Evolutionary conservation across 306 rosid species (phyloP), one percentile per base, ranked within the genome.

Genomic region (Citrullus colocynthis): DNA sequence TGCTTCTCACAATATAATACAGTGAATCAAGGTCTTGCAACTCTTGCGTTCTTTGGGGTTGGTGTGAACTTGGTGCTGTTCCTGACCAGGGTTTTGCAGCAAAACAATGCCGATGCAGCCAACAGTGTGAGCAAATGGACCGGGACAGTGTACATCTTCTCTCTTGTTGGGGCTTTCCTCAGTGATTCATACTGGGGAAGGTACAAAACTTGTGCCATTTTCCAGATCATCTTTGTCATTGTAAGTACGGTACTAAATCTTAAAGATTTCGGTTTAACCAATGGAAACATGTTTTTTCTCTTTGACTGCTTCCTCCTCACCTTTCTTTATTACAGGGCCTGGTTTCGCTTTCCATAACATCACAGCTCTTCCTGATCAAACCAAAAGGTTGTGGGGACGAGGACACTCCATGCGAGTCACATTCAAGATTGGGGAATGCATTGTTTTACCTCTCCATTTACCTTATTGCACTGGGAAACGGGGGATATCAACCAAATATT

Each of bases 151-250:
- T 93, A 93, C 74, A 91, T 93, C 71, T 93, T 89, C 89, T 93
- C 98, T 49, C 93, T 93, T n/a, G 95, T 93, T n/a, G 98, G 98
- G 44, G 98, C 98, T 65, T 93, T 93, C 81, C 97, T 93, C 34
- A 91, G 97, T 81, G 98, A 93, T 78, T 93, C 98, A 9, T 93
- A 93, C 11, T 93, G 98, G 98, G 98, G 98, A 84, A 88, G 98
- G 79, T 93, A 85, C 78, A 93, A 91, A 76, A 93, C 97, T 34
- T 90, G 98, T 81, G 96, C 96, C 24, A 82, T 93, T 64, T 93
- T 93, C 81, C 98, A 93, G 34, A 79, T 79, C 85, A 90, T 95
- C 84, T 92, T 95, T 83, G 99, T 95, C 41, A 77, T 88, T 5
- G 99, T 92, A 83, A 88, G 97, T 85, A 66, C 44, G 8, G 36